A percentile compares a stretch with the other conserved stretches of the same genome.
These are phyloP conservation scores for Cordyceps cateniannulata DNA, from an alignment of 2,329 filamentous ascomycete genomes.

Conservation along the genomic window DNA sequence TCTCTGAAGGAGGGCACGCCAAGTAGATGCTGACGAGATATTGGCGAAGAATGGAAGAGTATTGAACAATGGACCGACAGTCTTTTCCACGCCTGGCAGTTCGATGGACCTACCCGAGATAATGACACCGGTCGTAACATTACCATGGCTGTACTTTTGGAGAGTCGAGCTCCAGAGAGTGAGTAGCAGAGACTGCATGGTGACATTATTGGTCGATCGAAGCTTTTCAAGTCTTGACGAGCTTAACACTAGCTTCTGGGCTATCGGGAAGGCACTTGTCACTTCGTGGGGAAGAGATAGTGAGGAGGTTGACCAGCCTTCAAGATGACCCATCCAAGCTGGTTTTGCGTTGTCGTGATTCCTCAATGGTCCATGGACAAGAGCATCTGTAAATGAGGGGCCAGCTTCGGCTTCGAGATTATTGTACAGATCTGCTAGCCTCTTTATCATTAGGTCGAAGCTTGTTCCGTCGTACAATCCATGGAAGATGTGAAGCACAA, in stretches of 20 bases:
- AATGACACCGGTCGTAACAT: slow-evolving; percentile 62
- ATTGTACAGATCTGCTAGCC: slow-evolving; percentile 34
- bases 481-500: slow-evolving; percentile 73
- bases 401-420: slow-evolving; percentile 22
- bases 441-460: slow-evolving; percentile 58
- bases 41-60: slow-evolving; percentile 66
- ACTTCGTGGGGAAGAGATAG: not conserved
- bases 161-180: slow-evolving; percentile 65
- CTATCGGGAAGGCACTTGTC: not conserved
- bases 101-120: slow-evolving; percentile 72
- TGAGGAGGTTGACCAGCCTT: slow-evolving; percentile 20
- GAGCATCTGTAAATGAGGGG: slow-evolving; percentile 57
- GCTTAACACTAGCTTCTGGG: not conserved
- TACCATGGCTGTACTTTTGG: slow-evolving; percentile 36
- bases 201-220: slow-evolving; percentile 19
- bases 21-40: slow-evolving; percentile 40
- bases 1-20: slow-evolving; percentile 51
- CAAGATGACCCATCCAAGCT: slow-evolving; percentile 64
- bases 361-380: slow-evolving; percentile 63
- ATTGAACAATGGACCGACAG: slow-evolving; percentile 84
- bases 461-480: slow-evolving; percentile 82
- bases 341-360: slow-evolving; percentile 31
- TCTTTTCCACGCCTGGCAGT: slow-evolving; percentile 55
- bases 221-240: slow-evolving; percentile 11
- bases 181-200: slow-evolving; percentile 41